A percentile compares a stretch with the other conserved stretches of the same genome.
phyloP scores from a whole-genome alignment of 2,329 filamentous ascomycete genomes.

The Fusarium denticulatum region DNA sequence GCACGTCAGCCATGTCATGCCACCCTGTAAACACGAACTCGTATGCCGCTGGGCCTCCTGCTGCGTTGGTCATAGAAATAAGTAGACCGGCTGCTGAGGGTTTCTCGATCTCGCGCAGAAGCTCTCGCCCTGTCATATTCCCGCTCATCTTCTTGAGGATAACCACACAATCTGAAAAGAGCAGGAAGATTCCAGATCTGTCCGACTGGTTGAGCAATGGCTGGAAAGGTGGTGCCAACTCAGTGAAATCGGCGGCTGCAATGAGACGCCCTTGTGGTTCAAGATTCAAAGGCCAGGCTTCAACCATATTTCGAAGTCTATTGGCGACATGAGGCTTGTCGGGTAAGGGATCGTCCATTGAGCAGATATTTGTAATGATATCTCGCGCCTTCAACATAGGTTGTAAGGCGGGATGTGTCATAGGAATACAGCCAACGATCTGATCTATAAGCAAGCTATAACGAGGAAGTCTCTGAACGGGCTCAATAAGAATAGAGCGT shows the following conservation, averaged over 20 bases:
- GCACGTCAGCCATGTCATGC: slow-evolving; percentile 73
- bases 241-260: slow-evolving; percentile 80
- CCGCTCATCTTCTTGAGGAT: slow-evolving; percentile 76
- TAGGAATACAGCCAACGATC: slow-evolving; percentile 85
- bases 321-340: slow-evolving; percentile 80
- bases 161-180: slow-evolving; percentile 86
- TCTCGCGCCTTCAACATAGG: slow-evolving; percentile 88
- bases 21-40: slow-evolving; percentile 82
- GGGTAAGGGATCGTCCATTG: slow-evolving; percentile 77
- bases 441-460: slow-evolving; percentile 98
- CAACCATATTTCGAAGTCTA: slow-evolving; percentile 78
- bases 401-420: slow-evolving; percentile 85
- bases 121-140: slow-evolving; percentile 75
- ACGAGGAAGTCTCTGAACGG: slow-evolving; percentile 90
- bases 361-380: slow-evolving; percentile 95
- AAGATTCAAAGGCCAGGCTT: slow-evolving; percentile 78
- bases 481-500: slow-evolving; percentile 93
- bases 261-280: slow-evolving; percentile 82
- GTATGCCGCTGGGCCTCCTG: slow-evolving; percentile 68
- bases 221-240: slow-evolving; percentile 78
- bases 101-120: slow-evolving; percentile 87
- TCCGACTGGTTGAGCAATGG: slow-evolving; percentile 54
- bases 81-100: slow-evolving; percentile 72
- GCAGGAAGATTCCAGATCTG: slow-evolving; percentile 75
- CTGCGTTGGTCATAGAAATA: slow-evolving; percentile 71